These are phyloP conservation scores for Nidularia sp. DNA, from an alignment of 768 basidiomycete genomes.

Conservation along the genomic window DNA sequence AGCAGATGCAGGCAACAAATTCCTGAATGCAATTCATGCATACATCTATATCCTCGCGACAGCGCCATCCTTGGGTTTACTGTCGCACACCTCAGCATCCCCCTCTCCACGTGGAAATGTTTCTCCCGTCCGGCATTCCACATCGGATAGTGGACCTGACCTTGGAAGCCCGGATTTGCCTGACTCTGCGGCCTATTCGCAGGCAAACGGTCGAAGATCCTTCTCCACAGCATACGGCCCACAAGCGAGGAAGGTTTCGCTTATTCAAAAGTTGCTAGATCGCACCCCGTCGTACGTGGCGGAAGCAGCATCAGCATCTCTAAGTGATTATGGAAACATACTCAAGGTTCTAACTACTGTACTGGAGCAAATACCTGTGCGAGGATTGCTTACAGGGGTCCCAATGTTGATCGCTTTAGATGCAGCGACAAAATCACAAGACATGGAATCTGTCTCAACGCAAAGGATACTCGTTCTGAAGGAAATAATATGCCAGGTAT, in stretches of 20 bases:
- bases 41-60: conserved; percentile 79
- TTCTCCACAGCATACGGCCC: conserved; percentile 36
- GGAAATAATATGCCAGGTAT: conserved; percentile 60
- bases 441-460: conserved; percentile 26
- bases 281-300: conserved; percentile 31
- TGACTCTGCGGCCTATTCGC: conserved; percentile 22
- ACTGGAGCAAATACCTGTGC: conserved; percentile 70
- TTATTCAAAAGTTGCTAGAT: conserved; percentile 49
- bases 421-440: conserved; percentile 38
- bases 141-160: background rate
- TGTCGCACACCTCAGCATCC: conserved; percentile 36
- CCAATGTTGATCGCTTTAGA: conserved; percentile 87
- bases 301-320: conserved; percentile 49
- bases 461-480: conserved; percentile 52
- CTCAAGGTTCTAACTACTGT: conserved; percentile 62
- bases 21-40: conserved; percentile 77
- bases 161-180: background rate
- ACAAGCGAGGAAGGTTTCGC: conserved; percentile 54
- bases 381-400: conserved; percentile 70
- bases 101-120: conserved; percentile 19
- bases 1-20: conserved; percentile 62
- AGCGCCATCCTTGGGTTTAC: conserved; percentile 55
- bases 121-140: background rate
- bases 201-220: conserved; percentile 39
- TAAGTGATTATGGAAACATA: conserved; percentile 74